phyloP scores from a whole-genome alignment of 257 asterid species.

The Plantago major region DNA sequence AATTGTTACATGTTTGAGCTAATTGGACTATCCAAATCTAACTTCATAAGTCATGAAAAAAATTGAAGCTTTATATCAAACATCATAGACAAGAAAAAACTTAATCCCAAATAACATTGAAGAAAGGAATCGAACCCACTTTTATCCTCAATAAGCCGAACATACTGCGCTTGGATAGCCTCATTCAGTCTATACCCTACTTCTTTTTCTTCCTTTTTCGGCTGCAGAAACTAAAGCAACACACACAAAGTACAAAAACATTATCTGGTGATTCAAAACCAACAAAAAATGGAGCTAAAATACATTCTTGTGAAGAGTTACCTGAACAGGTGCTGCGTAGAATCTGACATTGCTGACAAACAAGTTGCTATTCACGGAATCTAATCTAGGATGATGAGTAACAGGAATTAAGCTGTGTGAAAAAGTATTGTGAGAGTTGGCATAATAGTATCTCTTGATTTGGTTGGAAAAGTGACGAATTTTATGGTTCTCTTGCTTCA shows the following conservation, averaged over 20 bases:
- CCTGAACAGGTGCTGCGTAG: constrained; percentile 70
- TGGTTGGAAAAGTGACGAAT: constrained; percentile 24
- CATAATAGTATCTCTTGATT: constrained; percentile 30
- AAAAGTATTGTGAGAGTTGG: constrained; percentile 17
- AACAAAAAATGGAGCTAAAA: background rate
- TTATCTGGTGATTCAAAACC: no score
- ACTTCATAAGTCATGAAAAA: no score
- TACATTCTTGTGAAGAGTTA: constrained; percentile 12
- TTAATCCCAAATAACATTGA: background rate
- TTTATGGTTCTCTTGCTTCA: constrained; percentile 44
- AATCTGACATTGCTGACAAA: constrained; percentile 40
- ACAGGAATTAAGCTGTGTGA: constrained; percentile 26
- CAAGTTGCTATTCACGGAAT: constrained; percentile 19
- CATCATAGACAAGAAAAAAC: no score
- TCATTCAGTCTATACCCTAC: constrained; percentile 61
- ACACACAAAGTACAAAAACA: background rate
- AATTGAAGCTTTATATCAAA: no score
- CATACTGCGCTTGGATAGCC: constrained; percentile 40
- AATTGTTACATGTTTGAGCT: no score
- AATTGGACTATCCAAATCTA: no score
- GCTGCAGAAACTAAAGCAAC: constrained; percentile 27
- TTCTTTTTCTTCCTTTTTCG: constrained; percentile 47
- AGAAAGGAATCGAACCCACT: constrained; percentile 29
- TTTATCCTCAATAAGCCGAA: constrained; percentile 73
- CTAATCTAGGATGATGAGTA: constrained; percentile 18